Evolutionary conservation across 2,329 filamentous ascomycete species (phyloP).

Genomic region (Microdochium nivale): DNA sequence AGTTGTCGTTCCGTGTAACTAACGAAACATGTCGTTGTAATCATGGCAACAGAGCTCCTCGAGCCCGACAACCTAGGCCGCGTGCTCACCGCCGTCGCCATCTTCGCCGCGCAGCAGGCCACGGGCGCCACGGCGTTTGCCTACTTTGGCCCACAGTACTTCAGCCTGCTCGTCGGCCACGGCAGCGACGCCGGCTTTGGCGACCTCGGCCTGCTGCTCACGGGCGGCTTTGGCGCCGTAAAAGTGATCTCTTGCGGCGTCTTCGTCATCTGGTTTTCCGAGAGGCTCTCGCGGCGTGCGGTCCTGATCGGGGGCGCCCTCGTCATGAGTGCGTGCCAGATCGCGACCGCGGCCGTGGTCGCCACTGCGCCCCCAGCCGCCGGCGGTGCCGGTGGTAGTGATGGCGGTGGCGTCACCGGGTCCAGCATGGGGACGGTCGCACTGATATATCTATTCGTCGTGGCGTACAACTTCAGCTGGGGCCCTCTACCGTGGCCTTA

Average conservation of each 20-base stretch:
- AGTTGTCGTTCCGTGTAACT: too few species aligned
- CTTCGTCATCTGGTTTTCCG: constrained; percentile 45
- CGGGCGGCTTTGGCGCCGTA: constrained; percentile 43
- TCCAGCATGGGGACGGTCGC: constrained; percentile 40
- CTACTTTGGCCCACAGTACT: constrained; percentile 47
- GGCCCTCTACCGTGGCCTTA: constrained; percentile 42
- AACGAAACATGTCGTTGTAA: too few species aligned
- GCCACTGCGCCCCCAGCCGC: constrained; percentile 27
- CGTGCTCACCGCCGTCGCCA: constrained; percentile 30
- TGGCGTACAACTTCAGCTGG: constrained; percentile 41
- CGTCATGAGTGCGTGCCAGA: constrained; percentile 35
- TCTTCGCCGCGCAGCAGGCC: constrained; percentile 43
- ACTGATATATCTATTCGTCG: constrained; percentile 46
- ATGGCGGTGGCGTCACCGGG: constrained; percentile 20
- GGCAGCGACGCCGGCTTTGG: too few species aligned
- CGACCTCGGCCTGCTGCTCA: constrained; percentile 35
- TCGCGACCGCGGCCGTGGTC: constrained; percentile 33
- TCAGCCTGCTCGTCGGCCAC: constrained; percentile 41
- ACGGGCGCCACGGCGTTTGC: constrained; percentile 46
- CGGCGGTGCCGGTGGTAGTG: too few species aligned
- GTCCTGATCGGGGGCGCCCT: constrained; percentile 31
- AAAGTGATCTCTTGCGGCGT: constrained; percentile 40
- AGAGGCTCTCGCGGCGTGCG: constrained; percentile 32
- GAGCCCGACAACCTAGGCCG: constrained; percentile 33
- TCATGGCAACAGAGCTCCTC: constrained; percentile 29